Percentiles rank a stretch among this genome's conserved stretches.
These are phyloP conservation scores for Kwoniella europaea DNA, from an alignment of 768 basidiomycete genomes.

Conservation along the genomic window DNA sequence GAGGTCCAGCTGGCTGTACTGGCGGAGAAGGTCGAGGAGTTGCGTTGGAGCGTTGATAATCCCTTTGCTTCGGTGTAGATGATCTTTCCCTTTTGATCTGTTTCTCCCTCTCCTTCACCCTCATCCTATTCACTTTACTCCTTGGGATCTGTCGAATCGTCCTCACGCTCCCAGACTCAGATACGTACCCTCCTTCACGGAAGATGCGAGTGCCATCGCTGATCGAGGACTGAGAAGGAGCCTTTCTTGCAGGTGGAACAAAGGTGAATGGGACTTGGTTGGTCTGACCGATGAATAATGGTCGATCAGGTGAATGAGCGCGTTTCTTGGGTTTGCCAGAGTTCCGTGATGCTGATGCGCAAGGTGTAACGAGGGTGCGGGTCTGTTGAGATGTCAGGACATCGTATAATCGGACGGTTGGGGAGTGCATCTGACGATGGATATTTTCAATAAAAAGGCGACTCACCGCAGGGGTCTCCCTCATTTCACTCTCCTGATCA, in stretches of 20 bases:
- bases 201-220: conserved; percentile 9
- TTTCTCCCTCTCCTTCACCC: conserved; percentile 5
- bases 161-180: conserved; percentile 20
- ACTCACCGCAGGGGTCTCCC: conserved; percentile 10
- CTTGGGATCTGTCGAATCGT: conserved; percentile 20
- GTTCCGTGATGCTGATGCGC: background rate
- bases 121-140: conserved; percentile 7
- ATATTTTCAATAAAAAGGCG: background rate
- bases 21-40: background rate
- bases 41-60: conserved; percentile 1
- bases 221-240: conserved; percentile 14
- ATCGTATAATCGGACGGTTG: too few species aligned
- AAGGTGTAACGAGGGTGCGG: conserved; percentile 17
- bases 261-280: conserved; percentile 39
- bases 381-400: conserved; percentile 2
- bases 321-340: background rate
- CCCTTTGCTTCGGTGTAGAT: conserved; percentile 16
- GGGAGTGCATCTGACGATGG: too few species aligned
- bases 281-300: conserved; percentile 37
- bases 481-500: conserved; percentile 15
- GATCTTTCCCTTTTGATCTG: conserved; percentile 8
- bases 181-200: conserved; percentile 20
- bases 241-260: conserved; percentile 13
- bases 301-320: background rate
- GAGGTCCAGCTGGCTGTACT: background rate